Conservation (phyloP, 2,329 filamentous ascomycete genomes). For the Zasmidium citrigriseum region DNA sequence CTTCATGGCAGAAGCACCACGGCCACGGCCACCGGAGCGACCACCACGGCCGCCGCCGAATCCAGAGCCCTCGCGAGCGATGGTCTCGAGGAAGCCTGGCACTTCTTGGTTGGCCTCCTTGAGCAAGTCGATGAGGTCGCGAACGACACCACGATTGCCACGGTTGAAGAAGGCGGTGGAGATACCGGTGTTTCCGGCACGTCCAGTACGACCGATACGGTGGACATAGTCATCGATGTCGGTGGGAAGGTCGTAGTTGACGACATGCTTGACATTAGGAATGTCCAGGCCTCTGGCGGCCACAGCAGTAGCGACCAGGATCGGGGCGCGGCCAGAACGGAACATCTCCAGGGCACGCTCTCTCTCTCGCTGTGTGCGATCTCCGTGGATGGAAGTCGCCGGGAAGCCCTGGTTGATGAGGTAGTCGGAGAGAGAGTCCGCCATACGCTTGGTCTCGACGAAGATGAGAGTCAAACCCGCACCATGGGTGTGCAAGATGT, state of each 20-base stretch:
- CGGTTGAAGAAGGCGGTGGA: conserved; percentile 99
- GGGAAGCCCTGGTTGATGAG: conserved; percentile 98
- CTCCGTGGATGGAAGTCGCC: conserved; percentile 96
- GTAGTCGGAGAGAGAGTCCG: conserved; percentile 95
- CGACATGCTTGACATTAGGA: conserved; percentile 91
- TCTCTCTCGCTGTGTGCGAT: conserved; percentile 98
- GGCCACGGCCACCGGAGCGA: conserved; percentile 70
- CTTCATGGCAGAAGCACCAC: conserved; percentile 71
- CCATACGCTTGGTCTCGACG: conserved; percentile 99
- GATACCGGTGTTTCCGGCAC: conserved; percentile 98
- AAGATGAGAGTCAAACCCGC: conserved; percentile 92
- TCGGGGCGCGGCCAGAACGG: conserved; percentile 91
- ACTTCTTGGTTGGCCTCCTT: conserved; percentile 99
- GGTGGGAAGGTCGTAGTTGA: conserved; percentile 99
- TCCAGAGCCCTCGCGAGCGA: conserved; percentile 86
- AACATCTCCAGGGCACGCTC: conserved; percentile 97
- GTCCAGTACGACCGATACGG: conserved; percentile 98
- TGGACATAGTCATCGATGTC: conserved; percentile 99
- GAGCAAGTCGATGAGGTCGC: conserved; percentile 93
- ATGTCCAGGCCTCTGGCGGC: conserved; percentile 89
- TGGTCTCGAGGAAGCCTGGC: conserved; percentile 90
- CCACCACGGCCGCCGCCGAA: conserved; percentile 71
- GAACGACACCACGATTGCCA: conserved; percentile 95
- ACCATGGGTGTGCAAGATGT: conserved; percentile 93
- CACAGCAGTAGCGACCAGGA: conserved; percentile 94